Percentiles rank a stretch among this genome's conserved stretches.
Evolutionary conservation across 2,329 filamentous ascomycete species (phyloP).

Genomic region (Penicillium carneum): DNA sequence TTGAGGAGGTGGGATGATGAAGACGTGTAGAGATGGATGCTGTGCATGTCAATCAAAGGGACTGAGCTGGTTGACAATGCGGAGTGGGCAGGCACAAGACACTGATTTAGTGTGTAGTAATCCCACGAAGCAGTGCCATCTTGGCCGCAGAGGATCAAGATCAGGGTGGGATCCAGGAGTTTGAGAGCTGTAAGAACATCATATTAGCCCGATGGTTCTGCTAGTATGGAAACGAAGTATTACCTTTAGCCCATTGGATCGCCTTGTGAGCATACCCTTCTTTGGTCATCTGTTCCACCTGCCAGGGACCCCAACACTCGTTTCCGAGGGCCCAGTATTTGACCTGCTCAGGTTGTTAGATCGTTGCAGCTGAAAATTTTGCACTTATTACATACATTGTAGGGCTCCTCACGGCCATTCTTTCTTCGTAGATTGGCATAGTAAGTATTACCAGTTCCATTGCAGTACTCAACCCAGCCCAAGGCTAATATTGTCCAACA

Average conservation of each 20-base stretch:
- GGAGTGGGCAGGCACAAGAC: conserved; percentile 60
- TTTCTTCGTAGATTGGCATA: conserved; percentile 80
- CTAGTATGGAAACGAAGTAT: background rate
- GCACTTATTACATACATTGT: conserved; percentile 60
- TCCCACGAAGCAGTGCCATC: conserved; percentile 75
- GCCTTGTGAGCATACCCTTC: conserved; percentile 66
- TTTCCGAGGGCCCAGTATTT: conserved; percentile 90
- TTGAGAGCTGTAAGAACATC: conserved; percentile 44
- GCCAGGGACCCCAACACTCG: conserved; percentile 68
- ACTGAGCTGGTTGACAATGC: conserved; percentile 50
- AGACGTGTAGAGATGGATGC: conserved; percentile 79
- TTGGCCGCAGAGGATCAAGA: conserved; percentile 77
- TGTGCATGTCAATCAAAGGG: conserved; percentile 76
- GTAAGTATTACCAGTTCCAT: conserved; percentile 76
- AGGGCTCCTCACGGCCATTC: conserved; percentile 78
- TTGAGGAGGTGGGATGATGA: conserved; percentile 62
- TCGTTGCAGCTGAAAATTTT: background rate
- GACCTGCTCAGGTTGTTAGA: conserved; percentile 50
- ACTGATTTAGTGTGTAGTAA: conserved; percentile 74
- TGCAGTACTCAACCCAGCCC: conserved; percentile 87
- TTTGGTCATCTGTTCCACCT: conserved; percentile 66
- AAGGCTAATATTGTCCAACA: conserved; percentile 57
- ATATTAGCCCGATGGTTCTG: conserved; percentile 9
- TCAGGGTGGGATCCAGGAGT: conserved; percentile 67
- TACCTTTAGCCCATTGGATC: conserved; percentile 65